Evolutionary conservation across 306 rosid genomes (phyloP).

Genomic region (Quercus wislizeni): DNA sequence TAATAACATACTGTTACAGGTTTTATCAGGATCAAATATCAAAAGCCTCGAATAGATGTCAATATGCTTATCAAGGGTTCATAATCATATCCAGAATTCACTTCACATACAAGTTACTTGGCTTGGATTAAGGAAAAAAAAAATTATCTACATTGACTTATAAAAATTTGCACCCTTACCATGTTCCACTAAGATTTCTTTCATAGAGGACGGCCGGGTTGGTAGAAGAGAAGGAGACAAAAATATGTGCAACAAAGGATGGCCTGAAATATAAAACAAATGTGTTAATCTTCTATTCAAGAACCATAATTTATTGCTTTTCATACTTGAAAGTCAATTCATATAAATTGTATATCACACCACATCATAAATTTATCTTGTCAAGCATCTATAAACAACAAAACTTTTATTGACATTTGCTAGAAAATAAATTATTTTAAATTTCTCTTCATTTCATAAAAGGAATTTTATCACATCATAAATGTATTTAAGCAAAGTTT

Average conservation of each 20-base stretch:
- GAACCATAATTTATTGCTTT: background rate
- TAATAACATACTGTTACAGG: background rate
- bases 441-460: background rate
- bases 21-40: background rate
- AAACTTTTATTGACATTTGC: background rate
- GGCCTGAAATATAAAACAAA: constrained; percentile 30
- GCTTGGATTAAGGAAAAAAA: background rate
- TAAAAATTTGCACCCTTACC: constrained; percentile 24
- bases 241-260: constrained; percentile 34
- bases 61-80: background rate
- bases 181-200: constrained; percentile 36
- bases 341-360: constrained; percentile 3
- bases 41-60: background rate
- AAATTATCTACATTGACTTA: background rate
- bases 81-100: background rate
- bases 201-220: constrained; percentile 26
- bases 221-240: constrained; percentile 44
- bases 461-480: background rate
- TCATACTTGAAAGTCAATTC: background rate
- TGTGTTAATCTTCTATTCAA: constrained; percentile 4
- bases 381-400: background rate
- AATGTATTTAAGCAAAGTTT: background rate
- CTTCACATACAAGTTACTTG: background rate
- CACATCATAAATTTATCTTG: background rate
- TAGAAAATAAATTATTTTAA: background rate